Evolutionary conservation across 2,329 filamentous ascomycete genomes (phyloP), one percentile per base, ranked within the genome.

Genomic region (Fusarium nygamai): DNA sequence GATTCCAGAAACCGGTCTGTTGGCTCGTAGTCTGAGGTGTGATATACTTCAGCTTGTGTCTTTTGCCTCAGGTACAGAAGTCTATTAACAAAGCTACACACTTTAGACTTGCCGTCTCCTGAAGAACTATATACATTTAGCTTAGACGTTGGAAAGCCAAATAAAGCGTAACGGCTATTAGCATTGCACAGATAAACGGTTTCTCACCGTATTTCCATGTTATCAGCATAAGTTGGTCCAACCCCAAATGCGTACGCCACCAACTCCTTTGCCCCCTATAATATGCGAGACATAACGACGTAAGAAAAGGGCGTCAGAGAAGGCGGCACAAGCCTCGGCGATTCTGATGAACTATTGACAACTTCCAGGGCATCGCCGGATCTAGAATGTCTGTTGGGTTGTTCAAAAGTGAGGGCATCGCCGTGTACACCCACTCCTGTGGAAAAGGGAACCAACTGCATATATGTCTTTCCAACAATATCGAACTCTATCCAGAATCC

Each of bases 241-340:
- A 19, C 29, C 50, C 4, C 51, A 48, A 64, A 22, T 27, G 20
- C 16, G 27, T n/a, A 66, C 43, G 67, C 67, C 67, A 70, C 60
- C 60, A 71, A 66, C 53, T 33, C 10, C 17, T 48, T 34, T 29
- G 51, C 29, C 29, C 24, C 29, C 34, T 44, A n/a, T 27, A 27
- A 20, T 6, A 39, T 31, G 22, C 33, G 34, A 50, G 29, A 43
- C 31, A 50, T 29, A 19, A 24, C 11, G 27, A 24, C n/a, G 11
- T 22, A 38, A 31, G 24, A 24, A 60, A 31, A n/a, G 20, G 33
- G 24, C 33, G 34, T 39, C 24, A 38, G 24, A 19, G 20, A 54
- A 39, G 34, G 24, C 24, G 20, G 8, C 20, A 31, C 44, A 29
- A n/a, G 20, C 3, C 24, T 60, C 12, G 27, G 33, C 20, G 11